Evolutionary conservation across 768 basidiomycete genomes (phyloP), one percentile per base, ranked within the genome.

Genomic region (Mycena chlorophos): DNA sequence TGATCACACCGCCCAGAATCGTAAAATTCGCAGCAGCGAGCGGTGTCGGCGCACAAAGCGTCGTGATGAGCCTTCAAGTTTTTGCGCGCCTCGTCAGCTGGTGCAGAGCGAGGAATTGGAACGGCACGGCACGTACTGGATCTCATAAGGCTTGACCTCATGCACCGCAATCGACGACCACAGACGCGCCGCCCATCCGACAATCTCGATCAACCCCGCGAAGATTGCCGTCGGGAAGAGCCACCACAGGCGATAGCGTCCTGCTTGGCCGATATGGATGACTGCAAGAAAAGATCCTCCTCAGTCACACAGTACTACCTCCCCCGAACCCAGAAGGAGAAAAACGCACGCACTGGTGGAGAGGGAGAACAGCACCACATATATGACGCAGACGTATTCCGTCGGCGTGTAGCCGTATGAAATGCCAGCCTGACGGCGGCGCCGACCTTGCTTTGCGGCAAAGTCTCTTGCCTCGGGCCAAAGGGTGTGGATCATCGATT

Each of bases 21-120:
- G 84, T 73, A 64, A 87, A 88, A 59, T 80, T 82, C 13, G 83
- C 82, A 0, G 85, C 84, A 17, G 82, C 68, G 31, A 84, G 67
- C 22, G 82, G 83, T 0, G 82, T 81, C 2, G 85, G 85, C 1
- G 77, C 78, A 38, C 85, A 68, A 61, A 87, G 84, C 2, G 81
- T 79, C 5, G 70, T 68, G 4, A 70, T 68, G n/a, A 83, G 79
- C 64, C 83, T 83, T 38, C 4, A 23, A n/a, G 8, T n/a, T 38
- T 17, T 5, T 8, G 19, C n/a, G n/a, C n/a, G 12, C 48, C 17
- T n/a, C 27, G 49, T 23, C 30, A 29, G 23, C 14, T 4, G 13
- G 3, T 25, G 40, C 3, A 19, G 6, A 5, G 19, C 31, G 42
- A 28, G 45, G 17, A 13, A 20, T 40, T 13, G 12, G 13, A 30